A percentile compares a stretch with the other conserved stretches of the same genome.
phyloP scores from a whole-genome alignment of 805 yeast species.

The Lipomyces orientalis region DNA sequence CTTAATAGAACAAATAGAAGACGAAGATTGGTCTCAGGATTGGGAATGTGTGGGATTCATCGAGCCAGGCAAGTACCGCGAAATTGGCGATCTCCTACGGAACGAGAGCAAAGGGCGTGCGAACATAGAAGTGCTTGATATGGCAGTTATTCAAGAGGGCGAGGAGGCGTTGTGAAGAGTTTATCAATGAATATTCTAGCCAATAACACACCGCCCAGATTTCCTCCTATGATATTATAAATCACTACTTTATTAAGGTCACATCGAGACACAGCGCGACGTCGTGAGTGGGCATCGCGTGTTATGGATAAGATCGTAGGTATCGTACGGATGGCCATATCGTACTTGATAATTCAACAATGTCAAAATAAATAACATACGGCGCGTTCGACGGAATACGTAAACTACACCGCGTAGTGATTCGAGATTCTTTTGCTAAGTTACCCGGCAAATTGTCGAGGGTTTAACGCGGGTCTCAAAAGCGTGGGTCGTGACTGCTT shows the following conservation, averaged over 20 bases:
- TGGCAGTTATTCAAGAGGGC: slow-evolving; percentile 81
- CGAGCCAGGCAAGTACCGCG: slow-evolving; percentile 84
- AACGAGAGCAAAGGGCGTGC: slow-evolving; percentile 64
- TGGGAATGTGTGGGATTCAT: slow-evolving; percentile 71
- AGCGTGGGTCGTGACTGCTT: neutral
- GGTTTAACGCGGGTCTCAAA: neutral
- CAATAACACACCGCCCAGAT: no score
- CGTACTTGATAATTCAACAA: no score
- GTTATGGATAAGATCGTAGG: no score
- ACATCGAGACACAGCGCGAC: no score
- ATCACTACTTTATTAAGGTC: no score
- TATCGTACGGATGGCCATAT: no score
- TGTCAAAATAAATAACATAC: no score
- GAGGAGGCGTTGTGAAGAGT: slow-evolving; percentile 40
- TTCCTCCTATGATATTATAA: no score
- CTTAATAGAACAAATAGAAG: slow-evolving; percentile 52
- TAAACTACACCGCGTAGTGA: no score
- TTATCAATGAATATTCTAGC: neutral
- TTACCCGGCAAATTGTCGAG: neutral
- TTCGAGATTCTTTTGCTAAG: no score
- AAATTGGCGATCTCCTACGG: slow-evolving; percentile 64
- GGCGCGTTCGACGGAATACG: no score
- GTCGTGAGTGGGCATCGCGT: no score
- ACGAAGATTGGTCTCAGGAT: slow-evolving; percentile 47
- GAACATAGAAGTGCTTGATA: slow-evolving; percentile 79